Evolutionary conservation across 331 rosid genomes (phyloP).

Genomic region (Quercus phellos): DNA sequence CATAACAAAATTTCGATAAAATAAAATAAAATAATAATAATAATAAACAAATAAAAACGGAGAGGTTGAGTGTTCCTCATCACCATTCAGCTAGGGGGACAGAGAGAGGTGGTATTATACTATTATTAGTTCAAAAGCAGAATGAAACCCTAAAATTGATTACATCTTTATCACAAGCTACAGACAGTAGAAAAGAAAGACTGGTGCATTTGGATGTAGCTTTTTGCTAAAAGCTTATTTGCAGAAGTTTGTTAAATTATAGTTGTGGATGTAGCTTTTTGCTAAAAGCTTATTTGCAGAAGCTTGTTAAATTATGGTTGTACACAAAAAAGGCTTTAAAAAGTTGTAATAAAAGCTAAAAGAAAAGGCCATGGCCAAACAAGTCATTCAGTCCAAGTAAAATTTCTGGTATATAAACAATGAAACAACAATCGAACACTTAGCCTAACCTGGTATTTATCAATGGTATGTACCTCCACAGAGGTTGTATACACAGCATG

Average conservation of each 20-base stretch:
- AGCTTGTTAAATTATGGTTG: too few species aligned
- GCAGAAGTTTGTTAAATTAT: too few species aligned
- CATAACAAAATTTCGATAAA: neutral
- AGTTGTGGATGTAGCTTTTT: too few species aligned
- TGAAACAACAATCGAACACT: neutral
- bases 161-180: neutral
- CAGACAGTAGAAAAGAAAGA: too few species aligned
- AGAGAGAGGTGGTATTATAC: neutral
- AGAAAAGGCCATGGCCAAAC: neutral
- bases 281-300: too few species aligned
- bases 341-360: too few species aligned
- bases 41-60: too few species aligned
- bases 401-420: neutral
- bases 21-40: neutral
- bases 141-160: neutral
- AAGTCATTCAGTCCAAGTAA: neutral
- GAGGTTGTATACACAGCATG: constrained; percentile 43
- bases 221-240: too few species aligned
- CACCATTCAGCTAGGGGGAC: neutral
- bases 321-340: too few species aligned
- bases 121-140: neutral
- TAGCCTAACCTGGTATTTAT: constrained; percentile 78
- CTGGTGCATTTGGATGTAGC: too few species aligned
- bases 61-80: neutral
- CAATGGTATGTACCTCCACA: constrained; percentile 92